Base-by-base conservation (phyloP, 139 green algal species). In the Ettlia oleoabundans region DNA sequence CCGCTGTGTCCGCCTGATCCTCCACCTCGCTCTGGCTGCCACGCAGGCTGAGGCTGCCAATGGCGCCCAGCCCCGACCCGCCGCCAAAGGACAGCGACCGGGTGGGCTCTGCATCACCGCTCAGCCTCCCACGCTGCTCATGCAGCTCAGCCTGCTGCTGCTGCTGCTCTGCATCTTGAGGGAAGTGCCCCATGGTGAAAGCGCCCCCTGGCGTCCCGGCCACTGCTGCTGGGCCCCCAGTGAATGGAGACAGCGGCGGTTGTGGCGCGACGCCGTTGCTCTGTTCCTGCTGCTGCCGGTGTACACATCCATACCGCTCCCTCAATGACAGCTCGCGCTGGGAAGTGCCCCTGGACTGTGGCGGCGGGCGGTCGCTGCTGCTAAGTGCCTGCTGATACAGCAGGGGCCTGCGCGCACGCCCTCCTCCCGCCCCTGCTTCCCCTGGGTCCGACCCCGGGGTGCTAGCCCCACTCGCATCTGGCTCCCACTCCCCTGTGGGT, bases 1-100 rank as follows among this genome's bases (percentile, higher is more conserved):
- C 28, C 0, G 52, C 51, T 2, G 72, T 67, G 35, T 68, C 72
- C 3, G 66, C 37, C 18, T 78, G 10, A 15, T 32, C 52, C 19
- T 43, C 47, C 15, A 58, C 47, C 22, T n/a, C 5, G 35, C 6
- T 33, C 0, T 2, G 30, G 19, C 30, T 32, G 71, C 71, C 71
- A 4, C 28, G 32, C 47, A 78, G n/a, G 58, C 75, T 81, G 58
- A 72, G 26, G 75, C 75, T 81, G 75, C 75, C 33, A 33, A 71
- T 19, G 0, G 9, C 37, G 0, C 37, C 37, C 28, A 66, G 35
- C 38, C 32, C 55, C 22, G 53, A 28, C 2, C 70, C 70, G 18
- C 37, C 5, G 2, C 77, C 77, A 63, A 78, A 76, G 7, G 77
- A 83, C 3, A 83, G 53, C 6, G 77, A 78, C 37, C 28, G 9